These are phyloP conservation scores for Leccinum uliginosum DNA, from an alignment of 768 basidiomycete species.

Conservation along the genomic window DNA sequence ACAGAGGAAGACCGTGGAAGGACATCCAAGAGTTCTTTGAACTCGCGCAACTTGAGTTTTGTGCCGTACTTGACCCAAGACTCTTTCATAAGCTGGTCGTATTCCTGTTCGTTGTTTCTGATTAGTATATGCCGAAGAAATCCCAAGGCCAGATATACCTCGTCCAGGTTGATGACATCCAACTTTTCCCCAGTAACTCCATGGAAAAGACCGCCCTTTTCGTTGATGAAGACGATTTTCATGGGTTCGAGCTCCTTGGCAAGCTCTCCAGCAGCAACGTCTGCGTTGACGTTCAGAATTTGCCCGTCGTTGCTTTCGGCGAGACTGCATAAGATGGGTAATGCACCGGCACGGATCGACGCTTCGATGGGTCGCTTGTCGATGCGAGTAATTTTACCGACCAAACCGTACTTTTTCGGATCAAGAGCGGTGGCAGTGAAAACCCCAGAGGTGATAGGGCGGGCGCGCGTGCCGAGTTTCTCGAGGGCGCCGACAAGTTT, in stretches of 20 bases:
- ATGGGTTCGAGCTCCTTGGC: conserved; percentile 97
- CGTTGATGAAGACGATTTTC: conserved; percentile 98
- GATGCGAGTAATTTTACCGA: conserved; percentile 91
- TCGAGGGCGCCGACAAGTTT: conserved; percentile 92
- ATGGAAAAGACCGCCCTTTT: conserved; percentile 97
- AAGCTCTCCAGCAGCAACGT: conserved; percentile 96
- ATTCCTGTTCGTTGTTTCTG: conserved; percentile 56
- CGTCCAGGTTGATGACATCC: conserved; percentile 95
- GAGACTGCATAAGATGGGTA: conserved; percentile 92
- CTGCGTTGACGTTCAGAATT: conserved; percentile 98
- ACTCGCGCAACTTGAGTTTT: conserved; percentile 97
- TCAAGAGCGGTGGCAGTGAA: conserved; percentile 98
- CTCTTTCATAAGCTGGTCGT: conserved; percentile 94
- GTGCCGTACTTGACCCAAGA: conserved; percentile 99
- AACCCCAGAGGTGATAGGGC: conserved; percentile 96
- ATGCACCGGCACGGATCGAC: conserved; percentile 90
- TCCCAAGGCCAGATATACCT: conserved; percentile 43
- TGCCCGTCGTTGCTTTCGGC: conserved; percentile 97
- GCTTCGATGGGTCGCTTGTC: conserved; percentile 98
- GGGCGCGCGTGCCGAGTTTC: conserved; percentile 90
- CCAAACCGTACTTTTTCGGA: conserved; percentile 89
- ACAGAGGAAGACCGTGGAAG: conserved; percentile 98
- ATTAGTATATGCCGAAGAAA: neutral
- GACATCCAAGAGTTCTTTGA: conserved; percentile 97
- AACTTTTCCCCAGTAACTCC: conserved; percentile 96